A percentile compares a stretch with the other conserved stretches of the same genome.
Conservation (phyloP, 768 basidiomycete species). For the Rhizopogon rudus region DNA sequence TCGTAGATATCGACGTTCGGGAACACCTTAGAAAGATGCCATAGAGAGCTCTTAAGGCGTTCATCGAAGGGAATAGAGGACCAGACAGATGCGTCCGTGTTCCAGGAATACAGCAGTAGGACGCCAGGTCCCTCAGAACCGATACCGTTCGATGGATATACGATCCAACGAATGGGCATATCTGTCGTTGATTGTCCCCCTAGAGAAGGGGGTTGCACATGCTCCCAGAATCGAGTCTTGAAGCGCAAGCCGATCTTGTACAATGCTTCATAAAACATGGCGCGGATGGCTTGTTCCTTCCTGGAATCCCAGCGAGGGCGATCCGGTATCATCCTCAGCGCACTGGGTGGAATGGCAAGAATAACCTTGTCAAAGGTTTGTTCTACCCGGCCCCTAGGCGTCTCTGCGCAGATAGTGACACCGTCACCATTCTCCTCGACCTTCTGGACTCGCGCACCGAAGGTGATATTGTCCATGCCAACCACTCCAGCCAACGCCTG, state of each 20-base stretch:
- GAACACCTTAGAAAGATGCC: constrained; percentile 15
- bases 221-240: constrained; percentile 31
- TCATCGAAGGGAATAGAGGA: constrained; percentile 11
- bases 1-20: constrained; percentile 13
- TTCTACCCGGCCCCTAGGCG: neutral
- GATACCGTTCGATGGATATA: constrained; percentile 34
- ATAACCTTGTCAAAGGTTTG: constrained; percentile 15
- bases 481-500: constrained; percentile 14
- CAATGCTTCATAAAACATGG: constrained; percentile 20
- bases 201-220: constrained; percentile 19
- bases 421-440: constrained; percentile 2
- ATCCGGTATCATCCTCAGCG: constrained; percentile 16
- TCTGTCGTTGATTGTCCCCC: constrained; percentile 36
- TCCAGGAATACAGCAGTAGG: constrained; percentile 21
- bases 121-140: constrained; percentile 19
- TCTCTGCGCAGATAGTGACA: constrained; percentile 5
- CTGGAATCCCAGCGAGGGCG: constrained; percentile 13
- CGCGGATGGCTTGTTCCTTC: constrained; percentile 17
- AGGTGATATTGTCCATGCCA: constrained; percentile 15
- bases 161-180: constrained; percentile 28
- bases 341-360: constrained; percentile 19
- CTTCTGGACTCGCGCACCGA: constrained; percentile 15
- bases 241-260: constrained; percentile 34
- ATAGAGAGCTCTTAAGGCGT: constrained; percentile 13
- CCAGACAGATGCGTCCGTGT: constrained; percentile 16